Percentiles rank a stretch among this genome's conserved stretches.
Conservation (phyloP, 257 asterid genomes). For the Nicotiana tabacum region DNA sequence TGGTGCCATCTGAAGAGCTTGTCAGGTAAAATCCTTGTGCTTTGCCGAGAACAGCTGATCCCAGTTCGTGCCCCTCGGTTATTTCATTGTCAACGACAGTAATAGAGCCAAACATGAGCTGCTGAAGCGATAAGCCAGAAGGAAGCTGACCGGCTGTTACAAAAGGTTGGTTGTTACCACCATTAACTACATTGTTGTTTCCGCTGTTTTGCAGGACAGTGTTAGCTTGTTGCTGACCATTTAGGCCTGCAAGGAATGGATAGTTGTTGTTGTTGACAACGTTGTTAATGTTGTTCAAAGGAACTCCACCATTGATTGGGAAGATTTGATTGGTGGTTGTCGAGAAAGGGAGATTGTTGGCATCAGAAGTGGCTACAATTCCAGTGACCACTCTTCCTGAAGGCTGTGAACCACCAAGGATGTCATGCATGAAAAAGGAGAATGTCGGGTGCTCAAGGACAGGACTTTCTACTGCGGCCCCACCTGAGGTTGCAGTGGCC, state of each 20-base stretch:
- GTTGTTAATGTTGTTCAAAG: conserved; percentile 70
- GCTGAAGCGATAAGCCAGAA: conserved; percentile 61
- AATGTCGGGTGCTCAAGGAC: conserved; percentile 31
- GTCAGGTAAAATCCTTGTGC: conserved; percentile 82
- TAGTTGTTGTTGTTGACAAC: conserved; percentile 68
- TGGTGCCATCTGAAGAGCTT: conserved; percentile 82
- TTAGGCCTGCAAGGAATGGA: conserved; percentile 77
- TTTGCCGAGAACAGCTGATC: conserved; percentile 52
- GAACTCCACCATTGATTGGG: conserved; percentile 84
- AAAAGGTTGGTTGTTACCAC: conserved; percentile 53
- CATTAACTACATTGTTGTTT: conserved; percentile 29
- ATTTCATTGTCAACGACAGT: conserved; percentile 84
- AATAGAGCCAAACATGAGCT: conserved; percentile 82
- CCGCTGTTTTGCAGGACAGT: conserved; percentile 49
- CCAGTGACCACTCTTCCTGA: conserved; percentile 86
- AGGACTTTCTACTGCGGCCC: conserved; percentile 9
- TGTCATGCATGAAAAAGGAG: conserved; percentile 78
- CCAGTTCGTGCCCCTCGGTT: conserved; percentile 81
- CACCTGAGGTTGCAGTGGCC: not conserved
- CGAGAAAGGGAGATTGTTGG: conserved; percentile 79
- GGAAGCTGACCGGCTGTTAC: conserved; percentile 86
- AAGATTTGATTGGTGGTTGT: conserved; percentile 61
- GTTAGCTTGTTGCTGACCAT: conserved; percentile 54
- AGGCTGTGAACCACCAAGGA: conserved; percentile 78
- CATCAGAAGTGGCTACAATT: conserved; percentile 56